Evolutionary conservation across 2,329 filamentous ascomycete species (phyloP).

Genomic region (Phialophora expanda): DNA sequence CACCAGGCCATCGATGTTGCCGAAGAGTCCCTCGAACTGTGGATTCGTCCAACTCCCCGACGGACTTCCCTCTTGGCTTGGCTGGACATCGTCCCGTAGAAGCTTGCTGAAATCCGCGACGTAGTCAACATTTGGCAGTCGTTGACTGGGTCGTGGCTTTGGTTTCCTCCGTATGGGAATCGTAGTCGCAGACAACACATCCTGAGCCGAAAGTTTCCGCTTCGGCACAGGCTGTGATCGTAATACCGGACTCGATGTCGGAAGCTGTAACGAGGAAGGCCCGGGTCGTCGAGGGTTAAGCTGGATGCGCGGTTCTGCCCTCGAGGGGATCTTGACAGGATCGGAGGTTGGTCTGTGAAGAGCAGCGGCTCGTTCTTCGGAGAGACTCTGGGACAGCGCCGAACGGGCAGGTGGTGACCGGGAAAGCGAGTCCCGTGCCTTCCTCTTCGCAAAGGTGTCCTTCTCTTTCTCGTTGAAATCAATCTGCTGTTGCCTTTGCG

Average conservation of each 20-base stretch:
- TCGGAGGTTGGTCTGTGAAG: conserved; percentile 18
- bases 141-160: conserved; percentile 48
- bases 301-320: conserved; percentile 7
- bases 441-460: conserved; percentile 22
- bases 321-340: conserved; percentile 31
- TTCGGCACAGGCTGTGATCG: conserved; percentile 14
- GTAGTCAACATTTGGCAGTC: conserved; percentile 50
- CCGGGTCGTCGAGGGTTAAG: conserved; percentile 20
- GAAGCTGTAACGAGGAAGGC: conserved; percentile 25
- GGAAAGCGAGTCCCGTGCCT: conserved; percentile 6
- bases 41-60: conserved; percentile 51
- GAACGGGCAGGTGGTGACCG: conserved; percentile 23
- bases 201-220: conserved; percentile 35
- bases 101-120: conserved; percentile 61
- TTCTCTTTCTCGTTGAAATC: conserved; percentile 33
- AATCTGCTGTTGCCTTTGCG: conserved; percentile 37
- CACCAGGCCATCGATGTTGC: conserved; percentile 56
- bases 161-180: conserved; percentile 59
- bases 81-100: conserved; percentile 57
- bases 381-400: conserved; percentile 27
- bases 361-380: conserved; percentile 18
- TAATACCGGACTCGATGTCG: conserved; percentile 4
- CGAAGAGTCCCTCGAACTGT: conserved; percentile 61
- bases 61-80: conserved; percentile 55
- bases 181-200: conserved; percentile 62